A percentile compares a stretch with the other conserved stretches of the same genome.
phyloP scores from a whole-genome alignment of 352 stramenopile genomes.

The Phytopythium ostracodes region DNA sequence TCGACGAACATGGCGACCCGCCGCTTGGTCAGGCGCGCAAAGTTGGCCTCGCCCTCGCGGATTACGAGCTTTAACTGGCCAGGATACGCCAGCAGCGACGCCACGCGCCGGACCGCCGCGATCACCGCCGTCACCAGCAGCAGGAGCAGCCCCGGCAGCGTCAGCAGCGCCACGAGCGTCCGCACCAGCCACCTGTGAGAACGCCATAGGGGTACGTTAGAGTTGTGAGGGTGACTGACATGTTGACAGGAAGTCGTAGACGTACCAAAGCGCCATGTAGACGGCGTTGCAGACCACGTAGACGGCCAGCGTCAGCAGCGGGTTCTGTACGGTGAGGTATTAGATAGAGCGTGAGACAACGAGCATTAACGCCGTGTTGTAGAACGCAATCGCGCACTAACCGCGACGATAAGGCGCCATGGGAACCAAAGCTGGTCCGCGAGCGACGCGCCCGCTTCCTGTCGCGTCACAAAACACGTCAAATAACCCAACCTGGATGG shows the following conservation, averaged over 20 bases:
- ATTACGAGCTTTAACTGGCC: constrained; percentile 76
- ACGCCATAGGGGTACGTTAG: not conserved
- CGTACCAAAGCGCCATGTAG: constrained; percentile 54
- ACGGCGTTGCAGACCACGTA: constrained; percentile 53
- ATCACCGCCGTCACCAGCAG: constrained; percentile 32
- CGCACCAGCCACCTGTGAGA: constrained; percentile 36
- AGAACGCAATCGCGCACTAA: constrained; percentile 12
- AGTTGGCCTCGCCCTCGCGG: constrained; percentile 75
- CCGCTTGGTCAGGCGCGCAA: constrained; percentile 63
- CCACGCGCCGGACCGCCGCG: constrained; percentile 38
- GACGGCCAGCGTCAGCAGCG: constrained; percentile 38
- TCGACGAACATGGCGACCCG: constrained; percentile 69
- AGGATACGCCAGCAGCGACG: constrained; percentile 62
- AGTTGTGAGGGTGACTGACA: not conserved
- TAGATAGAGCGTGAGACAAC: not conserved
- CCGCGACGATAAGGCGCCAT: constrained; percentile 54
- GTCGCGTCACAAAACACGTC: not conserved
- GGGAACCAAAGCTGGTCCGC: constrained; percentile 72
- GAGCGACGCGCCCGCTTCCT: constrained; percentile 22
- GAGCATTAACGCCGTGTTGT: not conserved
- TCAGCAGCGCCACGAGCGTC: constrained; percentile 42
- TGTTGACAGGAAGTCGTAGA: not conserved
- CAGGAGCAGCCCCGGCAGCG: constrained; percentile 46
- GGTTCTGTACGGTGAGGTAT: constrained; percentile 40
- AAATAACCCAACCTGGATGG: not conserved